A percentile compares a stretch with the other conserved stretches of the same genome.
These are phyloP conservation scores for Paraleonurus japonicus DNA, from an alignment of 257 asterid genomes.

Conservation along the genomic window DNA sequence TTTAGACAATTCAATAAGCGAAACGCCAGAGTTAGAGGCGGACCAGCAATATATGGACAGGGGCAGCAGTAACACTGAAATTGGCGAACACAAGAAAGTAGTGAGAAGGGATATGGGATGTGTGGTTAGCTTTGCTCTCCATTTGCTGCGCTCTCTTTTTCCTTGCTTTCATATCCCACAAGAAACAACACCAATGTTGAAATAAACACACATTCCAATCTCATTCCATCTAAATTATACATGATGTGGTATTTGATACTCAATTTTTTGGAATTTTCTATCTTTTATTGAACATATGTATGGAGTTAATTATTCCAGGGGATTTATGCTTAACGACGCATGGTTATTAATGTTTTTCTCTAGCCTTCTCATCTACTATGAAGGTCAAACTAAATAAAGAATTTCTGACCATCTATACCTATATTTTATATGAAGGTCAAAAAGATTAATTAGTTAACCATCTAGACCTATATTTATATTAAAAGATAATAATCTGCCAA, in stretches of 20 bases:
- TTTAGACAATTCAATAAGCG: slow-evolving; percentile 12
- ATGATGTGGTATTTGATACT: not conserved
- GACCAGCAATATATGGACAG: slow-evolving; percentile 34
- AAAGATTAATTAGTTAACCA: too few species aligned
- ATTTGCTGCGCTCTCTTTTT: slow-evolving; percentile 48
- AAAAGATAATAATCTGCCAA: too few species aligned
- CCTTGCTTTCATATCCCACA: slow-evolving; percentile 61
- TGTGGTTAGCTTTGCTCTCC: slow-evolving; percentile 39
- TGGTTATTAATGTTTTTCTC: not conserved
- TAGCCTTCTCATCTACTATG: not conserved
- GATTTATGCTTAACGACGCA: not conserved
- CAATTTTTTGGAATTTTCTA: not conserved
- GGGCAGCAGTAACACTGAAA: not conserved
- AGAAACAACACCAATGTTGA: not conserved
- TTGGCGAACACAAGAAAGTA: slow-evolving; percentile 16
- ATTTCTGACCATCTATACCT: too few species aligned
- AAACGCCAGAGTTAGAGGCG: slow-evolving; percentile 16
- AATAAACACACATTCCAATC: not conserved
- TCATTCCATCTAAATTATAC: not conserved
- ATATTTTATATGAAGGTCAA: too few species aligned
- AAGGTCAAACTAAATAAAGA: not conserved
- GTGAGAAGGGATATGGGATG: slow-evolving; percentile 44
- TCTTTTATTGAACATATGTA: too few species aligned
- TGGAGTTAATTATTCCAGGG: not conserved
- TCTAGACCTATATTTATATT: too few species aligned